Conservation (phyloP, 2,329 filamentous ascomycete genomes). For the Xylariomycetidae sp. region DNA sequence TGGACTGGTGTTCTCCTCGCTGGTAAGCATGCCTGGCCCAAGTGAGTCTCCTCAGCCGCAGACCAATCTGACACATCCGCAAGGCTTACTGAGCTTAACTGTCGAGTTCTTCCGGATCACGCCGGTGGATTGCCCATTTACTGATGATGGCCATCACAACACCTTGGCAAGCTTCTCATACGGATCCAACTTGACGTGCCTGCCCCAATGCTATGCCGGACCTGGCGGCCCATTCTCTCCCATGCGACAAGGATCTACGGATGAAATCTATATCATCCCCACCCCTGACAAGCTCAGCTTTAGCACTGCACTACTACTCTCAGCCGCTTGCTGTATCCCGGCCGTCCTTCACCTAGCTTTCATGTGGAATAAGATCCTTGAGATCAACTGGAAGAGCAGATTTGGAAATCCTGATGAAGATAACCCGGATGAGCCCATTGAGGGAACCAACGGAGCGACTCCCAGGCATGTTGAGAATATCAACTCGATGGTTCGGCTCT, state of each 20-base stretch:
- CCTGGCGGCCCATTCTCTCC: constrained; percentile 46
- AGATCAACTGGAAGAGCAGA: constrained; percentile 53
- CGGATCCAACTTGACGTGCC: constrained; percentile 44
- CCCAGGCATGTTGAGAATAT: constrained; percentile 46
- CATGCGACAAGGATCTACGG: constrained; percentile 49
- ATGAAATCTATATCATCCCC: constrained; percentile 60
- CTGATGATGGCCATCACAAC: constrained; percentile 33
- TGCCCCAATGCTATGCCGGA: no score
- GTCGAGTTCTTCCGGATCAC: constrained; percentile 59
- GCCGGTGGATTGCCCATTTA: constrained; percentile 36
- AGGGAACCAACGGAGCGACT: constrained; percentile 53
- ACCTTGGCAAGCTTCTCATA: constrained; percentile 40
- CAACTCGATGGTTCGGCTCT: constrained; percentile 49
- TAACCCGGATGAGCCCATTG: constrained; percentile 36
- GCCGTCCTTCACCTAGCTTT: constrained; percentile 56
- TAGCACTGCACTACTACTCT: constrained; percentile 54
- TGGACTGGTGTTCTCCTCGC: constrained; percentile 60
- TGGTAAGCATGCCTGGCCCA: constrained; percentile 35
- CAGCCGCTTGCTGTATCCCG: constrained; percentile 61
- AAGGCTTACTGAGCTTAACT: constrained; percentile 56
- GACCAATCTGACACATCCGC: neutral
- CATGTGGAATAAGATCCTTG: constrained; percentile 60
- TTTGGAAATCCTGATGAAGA: constrained; percentile 29
- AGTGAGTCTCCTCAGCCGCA: neutral
- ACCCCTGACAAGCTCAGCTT: constrained; percentile 52